Base-by-base conservation (phyloP, 2,329 filamentous ascomycete genomes). In the Xylaria sp. region DNA sequence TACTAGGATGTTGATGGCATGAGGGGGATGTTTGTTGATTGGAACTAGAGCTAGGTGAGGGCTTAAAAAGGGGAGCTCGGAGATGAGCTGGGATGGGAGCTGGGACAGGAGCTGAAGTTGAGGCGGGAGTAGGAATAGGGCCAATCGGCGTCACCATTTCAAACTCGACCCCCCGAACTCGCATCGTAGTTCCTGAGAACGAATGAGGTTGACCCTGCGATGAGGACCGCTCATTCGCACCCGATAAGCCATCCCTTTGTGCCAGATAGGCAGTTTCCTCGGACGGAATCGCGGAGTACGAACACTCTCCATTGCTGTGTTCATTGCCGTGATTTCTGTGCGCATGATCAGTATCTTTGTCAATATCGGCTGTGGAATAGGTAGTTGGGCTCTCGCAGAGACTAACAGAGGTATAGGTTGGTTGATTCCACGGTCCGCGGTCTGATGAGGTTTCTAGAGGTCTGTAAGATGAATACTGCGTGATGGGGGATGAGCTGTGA, bases 381-480 rank as follows among this genome's bases (percentile, higher is more conserved):
- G 27, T 41, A 10, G 11, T 29, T 11, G 54, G 54, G 13, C 46
- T 38, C 5, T 25, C 54, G 29, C 51, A 21, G 9, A 55, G 37
- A 35, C 57, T 56, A 0, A 53, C 13, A 3, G 46, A 48, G 23
- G n/a, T 48, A 31, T 48, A 48, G 10, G 10, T 29, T 43, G 11
- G 25, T 21, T 25, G 48, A 13, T 40, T 2, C 6, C 4, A 17
- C 31, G 25, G 4, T 25, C 9, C 25, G 37, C 41, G 49, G 25
- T 21, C 52, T 19, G 33, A 46, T 15, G 17, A 7, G 2, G 38
- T 29, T 29, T 41, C 10, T n/a, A 19, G 27, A 19, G 63, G 66
- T 10, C 35, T 46, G 48, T 68, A 66, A 8, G 66, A 47, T 8
- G 46, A 23, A 27, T 66, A 67, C 3, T 19, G 21, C 4, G 62